Percentiles rank a stretch among this genome's conserved stretches.
phyloP scores from a whole-genome alignment of 768 basidiomycete genomes.

The Tylopilus sp. region DNA sequence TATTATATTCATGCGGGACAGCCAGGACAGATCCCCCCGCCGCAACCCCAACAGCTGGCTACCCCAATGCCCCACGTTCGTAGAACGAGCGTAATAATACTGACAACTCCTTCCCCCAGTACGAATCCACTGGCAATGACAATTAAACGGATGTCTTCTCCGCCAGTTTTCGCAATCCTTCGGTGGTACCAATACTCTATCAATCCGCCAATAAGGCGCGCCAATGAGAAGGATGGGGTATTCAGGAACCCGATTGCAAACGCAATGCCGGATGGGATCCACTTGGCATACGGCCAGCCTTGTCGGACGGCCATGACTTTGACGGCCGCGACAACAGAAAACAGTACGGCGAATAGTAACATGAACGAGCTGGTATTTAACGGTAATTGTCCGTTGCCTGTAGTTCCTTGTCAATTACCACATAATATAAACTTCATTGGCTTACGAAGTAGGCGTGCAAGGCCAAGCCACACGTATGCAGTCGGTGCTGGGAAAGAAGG shows the following conservation, averaged over 20 bases:
- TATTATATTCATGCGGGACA: conserved; percentile 56
- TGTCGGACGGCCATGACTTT: conserved; percentile 59
- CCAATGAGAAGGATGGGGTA: conserved; percentile 91
- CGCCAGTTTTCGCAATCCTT: conserved; percentile 44
- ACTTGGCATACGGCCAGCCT: conserved; percentile 55
- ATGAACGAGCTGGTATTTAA: conserved; percentile 74
- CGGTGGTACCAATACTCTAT: conserved; percentile 70
- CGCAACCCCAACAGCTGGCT: conserved; percentile 85
- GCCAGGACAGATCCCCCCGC: conserved; percentile 66
- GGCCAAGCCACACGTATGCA: conserved; percentile 87
- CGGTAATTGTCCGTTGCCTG: conserved; percentile 82
- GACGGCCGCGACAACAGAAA: conserved; percentile 59
- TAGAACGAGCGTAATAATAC: conserved; percentile 72
- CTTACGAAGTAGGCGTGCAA: conserved; percentile 74
- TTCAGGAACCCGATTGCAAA: conserved; percentile 97
- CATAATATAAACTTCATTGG: conserved; percentile 4
- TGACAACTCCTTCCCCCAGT: conserved; percentile 89
- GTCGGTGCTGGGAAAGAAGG: conserved; percentile 96
- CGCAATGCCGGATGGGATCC: conserved; percentile 90
- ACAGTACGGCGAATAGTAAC: conserved; percentile 69
- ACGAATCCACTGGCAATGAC: conserved; percentile 95
- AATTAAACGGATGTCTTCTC: conserved; percentile 69
- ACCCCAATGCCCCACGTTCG: conserved; percentile 73
- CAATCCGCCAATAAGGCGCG: conserved; percentile 84
- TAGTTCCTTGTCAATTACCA: conserved; percentile 14